A percentile compares a stretch with the other conserved stretches of the same genome.
Evolutionary conservation across 2,329 filamentous ascomycete species (phyloP).

Genomic region (Emergomyces orientalis): DNA sequence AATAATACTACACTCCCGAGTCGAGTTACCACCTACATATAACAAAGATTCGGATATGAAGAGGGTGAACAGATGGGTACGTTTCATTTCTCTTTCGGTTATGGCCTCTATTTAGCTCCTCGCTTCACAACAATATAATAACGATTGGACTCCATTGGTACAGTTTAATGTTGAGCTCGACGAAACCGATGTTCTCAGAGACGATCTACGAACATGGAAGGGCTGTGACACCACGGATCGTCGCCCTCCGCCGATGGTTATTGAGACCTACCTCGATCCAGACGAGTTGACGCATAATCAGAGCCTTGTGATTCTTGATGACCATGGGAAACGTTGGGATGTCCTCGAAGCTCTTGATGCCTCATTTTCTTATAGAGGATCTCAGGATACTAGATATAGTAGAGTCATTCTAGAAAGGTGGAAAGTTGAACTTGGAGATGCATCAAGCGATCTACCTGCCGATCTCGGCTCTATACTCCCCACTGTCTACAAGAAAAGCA

Average conservation of each 20-base stretch:
- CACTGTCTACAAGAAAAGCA: slow-evolving; percentile 93
- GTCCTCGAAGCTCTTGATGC: slow-evolving; percentile 71
- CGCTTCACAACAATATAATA: background rate
- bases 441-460: slow-evolving; percentile 44
- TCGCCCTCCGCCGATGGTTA: slow-evolving; percentile 70
- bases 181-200: slow-evolving; percentile 77
- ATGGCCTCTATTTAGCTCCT: background rate
- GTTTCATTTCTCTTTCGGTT: slow-evolving; percentile 24
- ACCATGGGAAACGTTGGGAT: slow-evolving; percentile 86
- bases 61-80: slow-evolving; percentile 79
- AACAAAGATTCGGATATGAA: slow-evolving; percentile 49
- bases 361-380: background rate
- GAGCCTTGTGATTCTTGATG: slow-evolving; percentile 77
- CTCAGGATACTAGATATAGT: slow-evolving; percentile 39
- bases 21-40: slow-evolving; percentile 54
- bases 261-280: slow-evolving; percentile 83
- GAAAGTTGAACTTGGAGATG: slow-evolving; percentile 69
- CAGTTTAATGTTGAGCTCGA: slow-evolving; percentile 94
- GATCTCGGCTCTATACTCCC: slow-evolving; percentile 57
- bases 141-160: slow-evolving; percentile 1
- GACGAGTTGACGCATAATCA: slow-evolving; percentile 72
- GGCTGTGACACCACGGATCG: slow-evolving; percentile 66
- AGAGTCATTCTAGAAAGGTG: slow-evolving; percentile 86
- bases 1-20: slow-evolving; percentile 70
- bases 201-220: slow-evolving; percentile 76